Conservation (phyloP, 2,329 filamentous ascomycete genomes). For the Ophiocordyceps polyrhachis-furcata region DNA sequence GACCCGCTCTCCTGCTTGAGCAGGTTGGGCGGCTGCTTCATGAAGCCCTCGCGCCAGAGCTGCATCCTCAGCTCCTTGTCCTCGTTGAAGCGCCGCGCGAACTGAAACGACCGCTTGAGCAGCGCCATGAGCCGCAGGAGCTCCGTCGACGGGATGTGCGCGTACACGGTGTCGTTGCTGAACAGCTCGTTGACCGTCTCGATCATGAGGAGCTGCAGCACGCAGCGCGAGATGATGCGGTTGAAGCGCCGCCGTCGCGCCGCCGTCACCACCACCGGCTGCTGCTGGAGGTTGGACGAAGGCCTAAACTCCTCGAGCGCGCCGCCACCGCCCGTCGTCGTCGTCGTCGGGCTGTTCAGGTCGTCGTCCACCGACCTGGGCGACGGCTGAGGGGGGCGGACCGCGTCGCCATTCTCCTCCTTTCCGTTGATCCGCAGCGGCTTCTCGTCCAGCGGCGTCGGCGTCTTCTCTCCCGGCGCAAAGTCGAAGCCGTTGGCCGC, state of each 20-base stretch:
- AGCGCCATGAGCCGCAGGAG: slow-evolving; percentile 83
- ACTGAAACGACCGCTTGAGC: slow-evolving; percentile 89
- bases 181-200: slow-evolving; percentile 98
- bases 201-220: slow-evolving; percentile 95
- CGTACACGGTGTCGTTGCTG: slow-evolving; percentile 88
- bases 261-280: slow-evolving; percentile 80
- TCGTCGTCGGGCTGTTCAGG: slow-evolving; percentile 12
- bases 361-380: slow-evolving; percentile 16
- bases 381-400: slow-evolving; percentile 14
- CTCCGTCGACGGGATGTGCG: slow-evolving; percentile 76
- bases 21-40: slow-evolving; percentile 96
- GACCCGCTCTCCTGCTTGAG: slow-evolving; percentile 91
- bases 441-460: slow-evolving; percentile 27
- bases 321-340: slow-evolving; percentile 14
- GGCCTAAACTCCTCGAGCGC: slow-evolving; percentile 77
- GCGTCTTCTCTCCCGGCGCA: slow-evolving; percentile 20
- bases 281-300: slow-evolving; percentile 57
- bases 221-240: slow-evolving; percentile 96
- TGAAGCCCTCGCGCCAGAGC: slow-evolving; percentile 94
- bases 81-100: slow-evolving; percentile 93
- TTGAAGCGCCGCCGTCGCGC: slow-evolving; percentile 94
- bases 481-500: slow-evolving; percentile 34
- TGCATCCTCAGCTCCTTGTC: slow-evolving; percentile 91
- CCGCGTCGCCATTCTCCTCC: slow-evolving; percentile 18
- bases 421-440: slow-evolving; percentile 42